Base-by-base conservation (phyloP, 2,329 filamentous ascomycete genomes). In the Exophiala spinifera region DNA sequence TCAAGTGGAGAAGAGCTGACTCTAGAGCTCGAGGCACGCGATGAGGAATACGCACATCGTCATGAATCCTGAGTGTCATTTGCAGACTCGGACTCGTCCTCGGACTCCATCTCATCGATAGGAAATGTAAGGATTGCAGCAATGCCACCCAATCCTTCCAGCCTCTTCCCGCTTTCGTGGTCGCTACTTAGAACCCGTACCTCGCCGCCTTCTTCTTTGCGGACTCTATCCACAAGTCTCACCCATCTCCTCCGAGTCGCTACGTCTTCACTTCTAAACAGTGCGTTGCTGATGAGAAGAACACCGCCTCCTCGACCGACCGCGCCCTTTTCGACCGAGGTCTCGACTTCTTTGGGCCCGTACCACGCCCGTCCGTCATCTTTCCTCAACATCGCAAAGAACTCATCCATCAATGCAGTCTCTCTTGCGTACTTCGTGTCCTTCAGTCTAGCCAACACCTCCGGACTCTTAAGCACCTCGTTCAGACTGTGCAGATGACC, bases 321-420 rank as follows among this genome's bases (percentile, higher is more conserved):
- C 0, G 91, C 94, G 1, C 92, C 92, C 63, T 94, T 89, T 10
- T 85, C 84, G 3, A 96, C 86, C 0, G 92, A 92, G 57, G 82
- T 83, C 66, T 89, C 85, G 1, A 96, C 91, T 49, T 95, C 89
- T 13, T 79, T 81, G 0, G 87, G 83, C 0, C 94, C 94, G 71
- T 99, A 99, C 80, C 91, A 96, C 1, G 91, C 92, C 53, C 88
- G 83, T 2, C 89, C 88, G 61, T 96, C 91, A 59, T 97, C 91
- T 56, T 83, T 83, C 48, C 91, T 85, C 55, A 99, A 76, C 57
- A 89, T 77, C 0, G 85, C 81, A 64, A 88, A 84, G 67, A 97
- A 91, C 42, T 85, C 82, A 65, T 97, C 91, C 84, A 99, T 91
- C 56, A 89, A 78, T 34, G 79, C 81, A 1, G 90, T 90, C 71